Evolutionary conservation across 192 early-diverging fungal genomes (phyloP).

Genomic region (Coemansia sp.): DNA sequence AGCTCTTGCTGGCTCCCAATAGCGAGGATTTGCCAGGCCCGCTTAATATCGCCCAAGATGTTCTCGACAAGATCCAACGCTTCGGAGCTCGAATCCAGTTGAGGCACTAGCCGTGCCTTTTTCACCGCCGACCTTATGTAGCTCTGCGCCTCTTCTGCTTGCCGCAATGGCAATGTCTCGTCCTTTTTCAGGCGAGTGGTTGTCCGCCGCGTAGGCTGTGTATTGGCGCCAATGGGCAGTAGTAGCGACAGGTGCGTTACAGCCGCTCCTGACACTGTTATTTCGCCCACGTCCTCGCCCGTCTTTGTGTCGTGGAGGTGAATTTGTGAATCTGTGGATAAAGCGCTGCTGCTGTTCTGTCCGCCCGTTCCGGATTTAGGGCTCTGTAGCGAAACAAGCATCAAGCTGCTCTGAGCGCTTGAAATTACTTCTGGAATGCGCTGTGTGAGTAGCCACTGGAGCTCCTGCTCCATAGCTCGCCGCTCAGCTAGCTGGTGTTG

Average conservation of each 20-base stretch:
- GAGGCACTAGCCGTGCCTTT: not conserved
- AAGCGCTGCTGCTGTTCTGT: not conserved
- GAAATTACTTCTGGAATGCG: constrained; percentile 37
- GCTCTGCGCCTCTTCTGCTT: constrained; percentile 36
- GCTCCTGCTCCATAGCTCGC: constrained; percentile 14
- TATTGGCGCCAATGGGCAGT: constrained; percentile 7
- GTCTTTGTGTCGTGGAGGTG: constrained; percentile 5
- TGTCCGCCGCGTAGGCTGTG: constrained; percentile 15
- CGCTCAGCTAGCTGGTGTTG: not conserved
- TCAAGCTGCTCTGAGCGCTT: constrained; percentile 5
- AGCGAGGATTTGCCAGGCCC: constrained; percentile 18
- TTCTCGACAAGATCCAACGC: constrained; percentile 15
- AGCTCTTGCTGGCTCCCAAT: constrained; percentile 17
- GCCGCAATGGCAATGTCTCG: constrained; percentile 31
- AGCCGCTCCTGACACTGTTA: constrained; percentile 17
- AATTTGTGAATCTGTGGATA: constrained; percentile 5
- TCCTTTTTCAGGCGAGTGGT: constrained; percentile 39
- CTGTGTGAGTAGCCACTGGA: constrained; percentile 35
- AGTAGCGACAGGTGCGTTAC: constrained; percentile 46
- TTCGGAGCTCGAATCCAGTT: constrained; percentile 16
- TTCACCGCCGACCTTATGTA: constrained; percentile 25
- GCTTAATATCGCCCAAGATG: constrained; percentile 18
- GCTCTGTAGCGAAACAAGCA: constrained; percentile 17
- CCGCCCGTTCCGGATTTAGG: not conserved
- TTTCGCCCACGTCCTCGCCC: constrained; percentile 19